A percentile compares a stretch with the other conserved stretches of the same genome.
Evolutionary conservation across 2,329 filamentous ascomycete genomes (phyloP).

Genomic region (Grosmannia clavigera): DNA sequence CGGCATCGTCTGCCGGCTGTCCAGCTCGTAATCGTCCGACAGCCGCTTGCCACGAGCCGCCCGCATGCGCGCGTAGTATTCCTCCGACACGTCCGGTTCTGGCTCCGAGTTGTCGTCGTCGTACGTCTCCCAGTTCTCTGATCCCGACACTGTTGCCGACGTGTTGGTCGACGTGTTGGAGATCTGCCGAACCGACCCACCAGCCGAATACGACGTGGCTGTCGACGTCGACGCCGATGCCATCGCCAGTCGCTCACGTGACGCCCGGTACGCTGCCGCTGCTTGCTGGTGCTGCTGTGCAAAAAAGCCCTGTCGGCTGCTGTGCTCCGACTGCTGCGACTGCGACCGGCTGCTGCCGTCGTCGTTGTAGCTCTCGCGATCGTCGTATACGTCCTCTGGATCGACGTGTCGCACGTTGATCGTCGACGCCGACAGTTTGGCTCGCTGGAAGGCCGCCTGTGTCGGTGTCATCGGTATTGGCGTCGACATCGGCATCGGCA

Average conservation of each 20-base stretch:
- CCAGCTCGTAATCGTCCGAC: conserved; percentile 14
- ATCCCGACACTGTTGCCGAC: conserved; percentile 63
- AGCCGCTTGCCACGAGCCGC: conserved; percentile 56
- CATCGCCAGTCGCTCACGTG: conserved; percentile 2
- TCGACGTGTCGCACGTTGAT: conserved; percentile 44
- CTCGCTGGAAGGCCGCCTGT: conserved; percentile 24
- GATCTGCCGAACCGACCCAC: conserved; percentile 45
- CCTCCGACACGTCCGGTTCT: conserved; percentile 62
- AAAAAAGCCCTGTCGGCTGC: not conserved
- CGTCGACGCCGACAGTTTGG: conserved; percentile 25
- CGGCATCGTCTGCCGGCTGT: conserved; percentile 18
- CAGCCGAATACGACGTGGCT: conserved; percentile 21
- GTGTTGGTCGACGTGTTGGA: conserved; percentile 44
- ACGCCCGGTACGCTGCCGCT: not conserved
- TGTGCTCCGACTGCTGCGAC: conserved; percentile 8
- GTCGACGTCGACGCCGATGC: conserved; percentile 17
- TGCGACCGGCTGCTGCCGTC: conserved; percentile 6
- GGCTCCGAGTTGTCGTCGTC: conserved; percentile 75
- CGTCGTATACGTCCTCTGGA: conserved; percentile 81
- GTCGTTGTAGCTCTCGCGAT: conserved; percentile 23
- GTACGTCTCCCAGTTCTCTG: conserved; percentile 97
- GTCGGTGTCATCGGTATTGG: conserved; percentile 25
- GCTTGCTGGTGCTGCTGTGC: conserved; percentile 5
- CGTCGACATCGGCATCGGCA: conserved; percentile 22
- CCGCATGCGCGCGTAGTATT: conserved; percentile 68